Evolutionary conservation across 176 grass and related monocot genomes (phyloP), one percentile per base, ranked within the genome.

Genomic region (Oryza brachyantha): DNA sequence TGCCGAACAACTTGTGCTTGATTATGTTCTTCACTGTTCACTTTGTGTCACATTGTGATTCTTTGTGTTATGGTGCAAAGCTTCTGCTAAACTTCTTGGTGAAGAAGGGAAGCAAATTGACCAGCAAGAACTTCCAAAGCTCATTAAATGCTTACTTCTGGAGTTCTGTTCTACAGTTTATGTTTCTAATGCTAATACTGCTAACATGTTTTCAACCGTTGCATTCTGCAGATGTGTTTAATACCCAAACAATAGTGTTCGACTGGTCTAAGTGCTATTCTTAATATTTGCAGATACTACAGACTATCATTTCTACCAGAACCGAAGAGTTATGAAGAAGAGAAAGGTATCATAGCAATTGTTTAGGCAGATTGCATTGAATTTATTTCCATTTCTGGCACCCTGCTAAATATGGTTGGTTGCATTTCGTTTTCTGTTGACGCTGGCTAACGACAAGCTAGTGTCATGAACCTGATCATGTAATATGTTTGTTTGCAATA

Each of bases 341-440:
- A 98, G 90, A 78, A 95, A 98, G 96, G 96, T 98, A 75, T 24
- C 17, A 66, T 86, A 62, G 40, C 13, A 60, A 74, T 68, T 60
- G 45, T 60, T 75, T 83, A 55, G 27, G 66, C 34, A 76, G 54
- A 68, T 24, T 32, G 81, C 3, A 5, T 40, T 39, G 16, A 1
- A 17, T 76, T 70, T 1, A 75, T 81, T 65, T 64, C 57, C 21
- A 34, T 64, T 29, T 83, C 27, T 25, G 17, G 46, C 67, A 79
- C 29, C 11, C 46, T 16, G 8, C 59, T 68, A 26, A 28, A 35
- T 37, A 26, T 29, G 63, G 40, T 60, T 69, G 11, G 16, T 61
- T 21, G 41, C 26, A 34, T 77, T 60, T 36, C 29, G 21, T 54
- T 72, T 50, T 52, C 8, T 57, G n/a, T 55, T 57, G 19, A 13